Conservation (phyloP, 495 filamentous ascomycete species). For the Podospora fimiseda region DNA sequence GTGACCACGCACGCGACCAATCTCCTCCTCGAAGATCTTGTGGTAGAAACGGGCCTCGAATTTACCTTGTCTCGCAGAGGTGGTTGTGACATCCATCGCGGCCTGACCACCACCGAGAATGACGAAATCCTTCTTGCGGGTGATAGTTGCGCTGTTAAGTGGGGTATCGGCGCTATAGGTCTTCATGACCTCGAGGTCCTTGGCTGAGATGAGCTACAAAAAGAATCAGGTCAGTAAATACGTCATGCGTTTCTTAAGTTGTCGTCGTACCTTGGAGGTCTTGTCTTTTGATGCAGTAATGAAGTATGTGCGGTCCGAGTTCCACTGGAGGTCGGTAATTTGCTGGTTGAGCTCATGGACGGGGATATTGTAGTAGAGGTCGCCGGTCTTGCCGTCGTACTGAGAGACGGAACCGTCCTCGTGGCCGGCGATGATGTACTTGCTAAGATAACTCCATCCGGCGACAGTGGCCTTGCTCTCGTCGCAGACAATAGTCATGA, state of each 20-base stretch:
- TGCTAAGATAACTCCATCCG: slow-evolving; percentile 83
- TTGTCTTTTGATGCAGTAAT: slow-evolving; percentile 98
- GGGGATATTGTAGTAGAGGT: slow-evolving; percentile 68
- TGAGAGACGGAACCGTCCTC: slow-evolving; percentile 92
- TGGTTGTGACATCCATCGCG: slow-evolving; percentile 98
- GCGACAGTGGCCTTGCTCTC: slow-evolving; percentile 96
- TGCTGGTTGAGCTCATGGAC: slow-evolving; percentile 76
- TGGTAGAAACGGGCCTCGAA: slow-evolving; percentile 99
- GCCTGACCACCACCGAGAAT: slow-evolving; percentile 97
- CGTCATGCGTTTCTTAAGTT: too few relatives aligned
- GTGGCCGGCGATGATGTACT: slow-evolving; percentile 95
- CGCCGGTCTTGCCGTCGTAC: slow-evolving; percentile 90
- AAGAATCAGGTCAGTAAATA: background rate
- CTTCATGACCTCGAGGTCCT: slow-evolving; percentile 85
- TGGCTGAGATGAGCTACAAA: slow-evolving; percentile 66
- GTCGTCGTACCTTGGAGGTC: slow-evolving; percentile 67
- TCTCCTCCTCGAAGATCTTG: slow-evolving; percentile 98
- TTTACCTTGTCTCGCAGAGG: slow-evolving; percentile 86
- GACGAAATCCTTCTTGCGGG: slow-evolving; percentile 90
- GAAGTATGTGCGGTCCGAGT: slow-evolving; percentile 89
- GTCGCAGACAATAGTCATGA: slow-evolving; percentile 76
- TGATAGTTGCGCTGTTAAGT: slow-evolving; percentile 89
- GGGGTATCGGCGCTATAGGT: slow-evolving; percentile 91
- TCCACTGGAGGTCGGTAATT: slow-evolving; percentile 94
- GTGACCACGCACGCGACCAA: slow-evolving; percentile 91